These are phyloP conservation scores for Solanum lycopersicoides DNA, from an alignment of 257 asterid species.

Conservation along the genomic window DNA sequence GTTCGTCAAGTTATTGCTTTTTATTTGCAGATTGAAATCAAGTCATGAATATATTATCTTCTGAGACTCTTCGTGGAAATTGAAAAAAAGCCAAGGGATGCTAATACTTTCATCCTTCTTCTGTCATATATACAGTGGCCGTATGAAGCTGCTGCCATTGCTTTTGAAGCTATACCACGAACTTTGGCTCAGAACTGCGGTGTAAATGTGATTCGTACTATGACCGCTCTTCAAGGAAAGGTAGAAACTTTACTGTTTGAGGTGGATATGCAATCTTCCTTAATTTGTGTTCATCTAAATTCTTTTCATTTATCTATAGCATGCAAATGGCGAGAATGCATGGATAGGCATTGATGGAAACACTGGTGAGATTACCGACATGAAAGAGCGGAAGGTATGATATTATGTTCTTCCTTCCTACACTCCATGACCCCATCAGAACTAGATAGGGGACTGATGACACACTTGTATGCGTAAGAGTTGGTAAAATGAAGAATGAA, in stretches of 20 bases:
- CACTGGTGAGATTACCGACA: conserved; percentile 82
- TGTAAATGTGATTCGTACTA: conserved; percentile 82
- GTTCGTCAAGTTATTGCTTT: background rate
- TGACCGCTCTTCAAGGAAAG: conserved; percentile 96
- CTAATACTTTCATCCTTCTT: background rate
- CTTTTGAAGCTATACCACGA: conserved; percentile 96
- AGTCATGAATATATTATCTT: background rate
- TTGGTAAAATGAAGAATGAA: background rate
- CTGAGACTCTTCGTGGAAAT: background rate
- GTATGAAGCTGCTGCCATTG: conserved; percentile 97
- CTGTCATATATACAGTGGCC: conserved; percentile 62
- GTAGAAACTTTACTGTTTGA: conserved; percentile 9
- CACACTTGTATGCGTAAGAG: background rate
- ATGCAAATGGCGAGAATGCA: conserved; percentile 92
- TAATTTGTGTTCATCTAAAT: background rate
- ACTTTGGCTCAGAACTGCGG: conserved; percentile 99
- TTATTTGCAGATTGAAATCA: background rate
- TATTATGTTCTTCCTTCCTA: background rate
- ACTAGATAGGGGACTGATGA: background rate
- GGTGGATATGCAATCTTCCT: background rate
- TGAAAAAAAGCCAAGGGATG: background rate
- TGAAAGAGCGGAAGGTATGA: conserved; percentile 86
- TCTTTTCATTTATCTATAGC: conserved; percentile 25
- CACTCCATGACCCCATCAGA: background rate
- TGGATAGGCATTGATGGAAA: conserved; percentile 96